Base-by-base conservation (phyloP, 2,329 filamentous ascomycete genomes). In the Cladophialophora carrionii region DNA sequence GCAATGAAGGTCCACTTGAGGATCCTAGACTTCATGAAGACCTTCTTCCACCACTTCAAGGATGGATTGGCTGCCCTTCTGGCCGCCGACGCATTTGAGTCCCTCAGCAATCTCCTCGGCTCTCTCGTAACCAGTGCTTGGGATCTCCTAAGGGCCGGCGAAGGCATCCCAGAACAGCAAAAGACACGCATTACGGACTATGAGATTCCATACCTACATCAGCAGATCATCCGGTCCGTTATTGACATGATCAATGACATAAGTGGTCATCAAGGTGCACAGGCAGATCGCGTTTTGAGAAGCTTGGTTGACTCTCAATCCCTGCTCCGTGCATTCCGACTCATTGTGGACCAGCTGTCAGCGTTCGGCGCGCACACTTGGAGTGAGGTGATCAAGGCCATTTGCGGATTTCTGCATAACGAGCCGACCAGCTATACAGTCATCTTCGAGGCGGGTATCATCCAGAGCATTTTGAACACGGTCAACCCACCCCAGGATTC, bases 321-420 rank as follows among this genome's bases (percentile, higher is more conserved):
- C 66, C 83, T 99, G 53, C 83, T 99, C 53, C 85, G 83, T 24
- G 91, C 90, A 63, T 83, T 99, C 57, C 88, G 91, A 61, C 84
- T 88, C 43, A 91, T 99, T 53, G 90, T 97, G 68, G 87, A 89
- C 68, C 90, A 96, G 72, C 88, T 90, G 43, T 82, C 82, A 59
- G 83, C 88, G 43, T 99, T 93, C 75, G 95, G 95, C 12, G 95
- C 94, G 1, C 89, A 95, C 65, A 92, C 98, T 4, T 99, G 95
- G 95, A 96, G 92, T 56, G 93, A 93, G 75, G 90, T 92, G 6
- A 91, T 96, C 67, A 93, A 89, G 61, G 94, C 97, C 63, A 82
- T 99, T 57, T 95, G 91, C 74, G 94, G 92, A 72, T 99, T 99
- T 77, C 96, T 99, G 72, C 96, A 99, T 78, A 97, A 98, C 74